These are phyloP conservation scores for Ligustrum vulgare DNA, from an alignment of 257 asterid species.

Conservation along the genomic window DNA sequence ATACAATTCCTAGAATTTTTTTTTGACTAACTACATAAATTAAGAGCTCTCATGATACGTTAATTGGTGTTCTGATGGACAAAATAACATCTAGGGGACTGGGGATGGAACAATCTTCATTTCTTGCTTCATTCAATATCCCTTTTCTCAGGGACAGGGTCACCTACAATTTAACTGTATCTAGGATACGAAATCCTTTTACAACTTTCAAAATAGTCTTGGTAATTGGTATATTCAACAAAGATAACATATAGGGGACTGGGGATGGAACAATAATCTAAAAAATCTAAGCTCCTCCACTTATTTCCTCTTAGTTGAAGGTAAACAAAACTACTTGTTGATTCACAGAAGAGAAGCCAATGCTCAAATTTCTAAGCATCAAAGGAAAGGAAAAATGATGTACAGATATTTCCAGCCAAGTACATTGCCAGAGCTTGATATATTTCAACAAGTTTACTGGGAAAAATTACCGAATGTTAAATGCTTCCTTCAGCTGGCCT, in stretches of 20 bases:
- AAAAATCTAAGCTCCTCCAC: not conserved
- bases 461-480: conserved; percentile 68
- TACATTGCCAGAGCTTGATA: not conserved
- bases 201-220: not conserved
- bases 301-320: not conserved
- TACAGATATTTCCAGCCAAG: not conserved
- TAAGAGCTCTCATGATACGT: not conserved
- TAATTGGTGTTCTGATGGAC: not conserved
- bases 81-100: not conserved
- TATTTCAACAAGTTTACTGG: not conserved
- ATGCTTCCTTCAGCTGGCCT: conserved; percentile 93
- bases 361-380: not conserved
- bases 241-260: not conserved
- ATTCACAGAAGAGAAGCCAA: not conserved
- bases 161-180: not conserved
- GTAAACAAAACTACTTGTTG: not conserved
- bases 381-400: not conserved
- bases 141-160: not conserved
- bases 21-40: not conserved
- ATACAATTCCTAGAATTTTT: not conserved
- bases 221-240: not conserved
- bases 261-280: not conserved
- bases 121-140: not conserved
- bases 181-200: not conserved
- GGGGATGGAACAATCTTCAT: not conserved